These are phyloP conservation scores for Vitis hybrid DNA, from an alignment of 177 flowering plant genomes.

Conservation along the genomic window DNA sequence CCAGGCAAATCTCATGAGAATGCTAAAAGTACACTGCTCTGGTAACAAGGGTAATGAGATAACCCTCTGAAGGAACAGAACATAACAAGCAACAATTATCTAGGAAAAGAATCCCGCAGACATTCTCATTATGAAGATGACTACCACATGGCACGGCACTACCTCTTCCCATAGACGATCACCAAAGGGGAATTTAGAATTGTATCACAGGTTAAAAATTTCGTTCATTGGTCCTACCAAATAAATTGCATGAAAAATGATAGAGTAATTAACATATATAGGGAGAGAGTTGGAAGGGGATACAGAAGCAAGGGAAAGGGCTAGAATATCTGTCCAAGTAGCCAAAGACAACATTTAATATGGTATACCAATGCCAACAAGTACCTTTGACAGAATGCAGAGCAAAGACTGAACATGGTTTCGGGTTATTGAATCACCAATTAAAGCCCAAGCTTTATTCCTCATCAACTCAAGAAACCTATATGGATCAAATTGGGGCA, in stretches of 20 bases:
- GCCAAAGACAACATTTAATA: background rate
- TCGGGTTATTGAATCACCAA: constrained; percentile 91
- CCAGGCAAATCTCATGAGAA: background rate
- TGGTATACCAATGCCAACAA: background rate
- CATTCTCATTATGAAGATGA: background rate
- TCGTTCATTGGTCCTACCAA: background rate
- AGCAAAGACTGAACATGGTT: constrained; percentile 94
- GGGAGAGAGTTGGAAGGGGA: background rate
- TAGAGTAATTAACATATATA: background rate
- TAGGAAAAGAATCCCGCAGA: too few relatives aligned
- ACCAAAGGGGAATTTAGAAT: background rate
- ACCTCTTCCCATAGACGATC: background rate
- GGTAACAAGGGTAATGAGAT: background rate
- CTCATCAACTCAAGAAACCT: constrained; percentile 77
- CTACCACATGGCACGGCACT: background rate
- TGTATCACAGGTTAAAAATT: background rate
- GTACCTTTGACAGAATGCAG: constrained; percentile 83
- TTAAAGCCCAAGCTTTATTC: constrained; percentile 72
- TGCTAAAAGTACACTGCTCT: background rate
- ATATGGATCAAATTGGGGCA: constrained; percentile 57
- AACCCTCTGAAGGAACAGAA: background rate
- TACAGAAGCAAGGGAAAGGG: background rate
- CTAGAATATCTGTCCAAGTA: background rate
- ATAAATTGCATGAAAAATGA: background rate
- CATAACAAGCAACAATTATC: background rate